Evolutionary conservation across 148 eudicot genomes (phyloP).

Genomic region (Rhododendron griersonianum): DNA sequence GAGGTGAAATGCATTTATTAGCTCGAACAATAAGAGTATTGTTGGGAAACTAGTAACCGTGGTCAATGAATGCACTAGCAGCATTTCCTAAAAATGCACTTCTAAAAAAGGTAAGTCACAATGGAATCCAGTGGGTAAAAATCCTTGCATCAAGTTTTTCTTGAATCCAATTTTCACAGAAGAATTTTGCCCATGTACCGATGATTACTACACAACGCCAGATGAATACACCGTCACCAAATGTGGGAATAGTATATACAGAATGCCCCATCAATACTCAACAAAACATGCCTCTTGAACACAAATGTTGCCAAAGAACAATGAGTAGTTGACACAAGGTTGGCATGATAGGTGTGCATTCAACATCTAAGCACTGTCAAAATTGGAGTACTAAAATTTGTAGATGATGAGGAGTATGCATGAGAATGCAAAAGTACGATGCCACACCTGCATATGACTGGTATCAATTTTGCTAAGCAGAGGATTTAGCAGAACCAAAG

Average conservation of each 20-base stretch:
- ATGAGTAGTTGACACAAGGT: not conserved
- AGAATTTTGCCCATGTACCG: not conserved
- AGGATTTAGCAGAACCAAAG: conserved; percentile 72
- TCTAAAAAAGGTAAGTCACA: not conserved
- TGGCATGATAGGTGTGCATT: not conserved
- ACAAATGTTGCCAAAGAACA: not conserved
- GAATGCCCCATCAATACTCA: not conserved
- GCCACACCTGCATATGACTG: conserved; percentile 72
- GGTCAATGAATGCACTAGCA: not conserved
- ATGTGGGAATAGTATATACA: not conserved
- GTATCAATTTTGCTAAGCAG: conserved; percentile 65
- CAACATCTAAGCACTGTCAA: conserved; percentile 4
- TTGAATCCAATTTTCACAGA: not conserved
- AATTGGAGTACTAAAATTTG: not conserved
- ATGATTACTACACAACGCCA: not conserved
- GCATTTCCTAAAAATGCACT: not conserved
- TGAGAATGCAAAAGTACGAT: not conserved
- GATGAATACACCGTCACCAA: not conserved
- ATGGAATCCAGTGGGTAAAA: not conserved
- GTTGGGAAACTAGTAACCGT: not conserved
- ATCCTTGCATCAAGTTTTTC: not conserved
- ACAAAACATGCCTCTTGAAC: not conserved
- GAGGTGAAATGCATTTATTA: not conserved
- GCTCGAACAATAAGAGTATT: not conserved
- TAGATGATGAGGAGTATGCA: not conserved